Evolutionary conservation across 2,329 filamentous ascomycete genomes (phyloP), one percentile per base, ranked within the genome.

Genomic region (Arthrobotrys iridis): DNA sequence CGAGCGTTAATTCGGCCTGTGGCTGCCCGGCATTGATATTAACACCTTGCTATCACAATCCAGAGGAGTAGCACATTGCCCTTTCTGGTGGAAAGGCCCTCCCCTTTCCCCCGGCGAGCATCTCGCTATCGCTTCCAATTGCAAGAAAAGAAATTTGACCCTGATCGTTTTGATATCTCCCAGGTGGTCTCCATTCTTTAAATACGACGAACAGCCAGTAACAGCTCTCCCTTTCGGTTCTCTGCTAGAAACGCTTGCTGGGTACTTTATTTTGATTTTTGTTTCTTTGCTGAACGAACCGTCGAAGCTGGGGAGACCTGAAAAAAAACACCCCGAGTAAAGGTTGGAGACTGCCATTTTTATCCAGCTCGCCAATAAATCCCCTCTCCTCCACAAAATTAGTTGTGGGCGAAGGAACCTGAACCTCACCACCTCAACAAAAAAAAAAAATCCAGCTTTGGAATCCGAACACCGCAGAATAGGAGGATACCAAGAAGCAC

Each of bases 341-440:
- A 28, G 40, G 18, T 43, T 59, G 26, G 28, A 60, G 37, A 20
- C 57, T 43, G 28, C 37, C 63, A 26, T 37, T 67, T 40, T 45
- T 55, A 20, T 40, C 28, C 24, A 28, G 35, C 57, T 55, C 46
- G 41, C 59, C 46, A 58, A 52, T 55, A 59, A 59, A 59, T 59
- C 48, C 26, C 58, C 66, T 72, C 48, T 64, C 58, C 41, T 57
- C n/a, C 48, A 24, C 33, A 46, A 37, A 55, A 59, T 5, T 50
- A 46, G 35, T 30, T n/a, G 41, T 43, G 46, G 55, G 57, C 30
- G 15, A 62, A 57, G 55, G 55, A 50, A 18, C 41, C 20, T n/a
- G 52, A 57, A 63, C 66, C 46, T 63, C 40, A 28, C 46, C 66
- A 52, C 58, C 66, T 71, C 66, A 71, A 71, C 66, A 64, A 71